Conservation (phyloP, 352 stramenopile species). For the Globisporangium irregulare region DNA sequence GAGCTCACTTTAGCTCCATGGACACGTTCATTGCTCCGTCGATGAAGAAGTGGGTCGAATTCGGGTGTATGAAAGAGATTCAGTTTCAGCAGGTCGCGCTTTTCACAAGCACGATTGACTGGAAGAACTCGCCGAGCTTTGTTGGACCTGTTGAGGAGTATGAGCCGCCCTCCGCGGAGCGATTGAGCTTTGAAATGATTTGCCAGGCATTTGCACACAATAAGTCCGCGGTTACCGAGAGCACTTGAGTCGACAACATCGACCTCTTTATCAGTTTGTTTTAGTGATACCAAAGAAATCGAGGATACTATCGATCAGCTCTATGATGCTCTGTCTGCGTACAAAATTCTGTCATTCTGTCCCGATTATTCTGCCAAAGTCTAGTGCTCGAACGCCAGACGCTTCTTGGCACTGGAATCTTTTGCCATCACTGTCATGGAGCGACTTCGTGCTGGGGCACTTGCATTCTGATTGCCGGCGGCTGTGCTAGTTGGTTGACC, state of each 20-base stretch:
- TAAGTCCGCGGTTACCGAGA: no score
- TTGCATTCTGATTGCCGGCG: slow-evolving; percentile 14
- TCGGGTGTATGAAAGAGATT: slow-evolving; percentile 38
- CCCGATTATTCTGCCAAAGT: background rate
- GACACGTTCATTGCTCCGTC: slow-evolving; percentile 49
- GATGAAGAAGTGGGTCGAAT: slow-evolving; percentile 63
- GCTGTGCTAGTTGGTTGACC: slow-evolving; percentile 16
- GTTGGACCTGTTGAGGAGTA: slow-evolving; percentile 32
- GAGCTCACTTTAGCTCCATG: slow-evolving; percentile 49
- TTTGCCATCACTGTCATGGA: slow-evolving; percentile 33
- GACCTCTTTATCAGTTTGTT: background rate
- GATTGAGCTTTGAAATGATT: slow-evolving; percentile 24
- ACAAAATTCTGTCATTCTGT: background rate
- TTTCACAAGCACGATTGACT: background rate
- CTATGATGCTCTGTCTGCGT: background rate
- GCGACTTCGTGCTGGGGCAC: slow-evolving; percentile 27
- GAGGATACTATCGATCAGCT: background rate
- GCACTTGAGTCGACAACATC: background rate
- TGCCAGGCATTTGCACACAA: slow-evolving; percentile 18
- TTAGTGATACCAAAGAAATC: background rate
- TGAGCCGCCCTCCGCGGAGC: slow-evolving; percentile 7
- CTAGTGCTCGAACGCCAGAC: slow-evolving; percentile 29
- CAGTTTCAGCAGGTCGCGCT: slow-evolving; percentile 10
- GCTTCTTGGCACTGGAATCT: slow-evolving; percentile 30
- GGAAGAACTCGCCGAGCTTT: slow-evolving; percentile 12